phyloP scores from a whole-genome alignment of 2,329 filamentous ascomycete species.

The Fusarium nodosum region DNA sequence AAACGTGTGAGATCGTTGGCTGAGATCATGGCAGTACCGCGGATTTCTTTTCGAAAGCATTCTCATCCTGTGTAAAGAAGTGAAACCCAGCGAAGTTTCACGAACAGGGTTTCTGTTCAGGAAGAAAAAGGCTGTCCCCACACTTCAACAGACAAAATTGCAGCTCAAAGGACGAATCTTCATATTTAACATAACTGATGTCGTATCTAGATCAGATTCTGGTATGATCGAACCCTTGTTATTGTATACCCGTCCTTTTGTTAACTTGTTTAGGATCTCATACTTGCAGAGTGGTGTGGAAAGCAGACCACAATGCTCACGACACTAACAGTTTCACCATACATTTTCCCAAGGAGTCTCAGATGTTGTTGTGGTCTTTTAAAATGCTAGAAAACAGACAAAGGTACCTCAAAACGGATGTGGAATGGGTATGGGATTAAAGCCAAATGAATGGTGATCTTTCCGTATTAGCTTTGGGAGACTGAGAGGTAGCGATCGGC shows the following conservation, averaged over 20 bases:
- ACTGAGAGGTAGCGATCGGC: too few relatives aligned
- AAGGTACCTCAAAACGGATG: too few relatives aligned
- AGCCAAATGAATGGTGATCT: too few relatives aligned
- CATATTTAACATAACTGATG: neutral
- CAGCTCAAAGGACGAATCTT: rapidly evolving
- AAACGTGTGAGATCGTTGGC: rapidly evolving
- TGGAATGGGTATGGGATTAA: too few relatives aligned
- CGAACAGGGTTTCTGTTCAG: rapidly evolving
- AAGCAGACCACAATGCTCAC: rapidly evolving
- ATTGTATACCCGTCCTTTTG: rapidly evolving
- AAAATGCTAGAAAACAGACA: too few relatives aligned
- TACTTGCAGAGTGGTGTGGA: neutral
- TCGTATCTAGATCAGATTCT: rapidly evolving
- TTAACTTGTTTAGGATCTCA: neutral
- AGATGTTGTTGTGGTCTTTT: neutral
- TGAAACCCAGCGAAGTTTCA: rapidly evolving
- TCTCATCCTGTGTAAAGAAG: neutral
- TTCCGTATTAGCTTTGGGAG: too few relatives aligned
- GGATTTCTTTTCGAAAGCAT: neutral
- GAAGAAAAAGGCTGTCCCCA: rapidly evolving
- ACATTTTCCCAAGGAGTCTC: rapidly evolving
- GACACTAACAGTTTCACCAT: neutral
- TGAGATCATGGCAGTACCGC: neutral
- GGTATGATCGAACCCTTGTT: neutral
- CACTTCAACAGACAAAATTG: rapidly evolving